Evolutionary conservation across 306 rosid genomes (phyloP).

Genomic region (Castanea mollissima): DNA sequence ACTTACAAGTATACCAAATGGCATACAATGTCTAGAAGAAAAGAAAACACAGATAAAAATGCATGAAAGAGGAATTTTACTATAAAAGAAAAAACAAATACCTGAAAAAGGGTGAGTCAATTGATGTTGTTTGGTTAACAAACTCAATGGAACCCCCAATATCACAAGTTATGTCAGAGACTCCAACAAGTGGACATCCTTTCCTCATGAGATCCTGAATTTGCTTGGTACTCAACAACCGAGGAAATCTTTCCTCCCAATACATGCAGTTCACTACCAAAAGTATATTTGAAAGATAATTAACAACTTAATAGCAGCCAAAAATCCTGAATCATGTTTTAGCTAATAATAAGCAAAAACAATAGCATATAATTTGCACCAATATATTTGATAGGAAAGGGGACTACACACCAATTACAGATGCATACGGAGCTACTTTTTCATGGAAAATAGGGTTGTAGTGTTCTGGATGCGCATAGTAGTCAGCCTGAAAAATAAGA

Average conservation of each 20-base stretch:
- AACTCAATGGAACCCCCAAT: constrained; percentile 87
- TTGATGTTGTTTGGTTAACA: constrained; percentile 69
- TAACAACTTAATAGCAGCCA: background rate
- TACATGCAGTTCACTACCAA: constrained; percentile 93
- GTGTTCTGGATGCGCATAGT: constrained; percentile 90
- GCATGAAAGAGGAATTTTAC: background rate
- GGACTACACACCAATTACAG: constrained; percentile 68
- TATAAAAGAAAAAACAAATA: constrained; percentile 15
- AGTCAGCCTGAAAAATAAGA: constrained; percentile 71
- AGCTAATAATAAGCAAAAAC: background rate
- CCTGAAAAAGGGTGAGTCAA: constrained; percentile 97
- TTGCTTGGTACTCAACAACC: constrained; percentile 65
- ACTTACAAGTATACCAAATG: background rate
- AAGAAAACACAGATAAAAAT: constrained; percentile 1
- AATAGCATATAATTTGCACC: constrained; percentile 19
- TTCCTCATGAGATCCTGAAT: constrained; percentile 61
- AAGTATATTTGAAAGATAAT: background rate
- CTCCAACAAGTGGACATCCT: constrained; percentile 81
- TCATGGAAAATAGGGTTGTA: constrained; percentile 82
- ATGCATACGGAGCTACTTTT: constrained; percentile 75
- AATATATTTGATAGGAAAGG: constrained; percentile 20
- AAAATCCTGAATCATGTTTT: background rate
- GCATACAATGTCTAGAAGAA: background rate
- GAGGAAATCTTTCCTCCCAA: constrained; percentile 94
- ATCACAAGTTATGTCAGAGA: constrained; percentile 92